Percentiles rank a stretch among this genome's conserved stretches.
phyloP scores from a whole-genome alignment of 2,329 filamentous ascomycete species.

The Penicillium sp. region DNA sequence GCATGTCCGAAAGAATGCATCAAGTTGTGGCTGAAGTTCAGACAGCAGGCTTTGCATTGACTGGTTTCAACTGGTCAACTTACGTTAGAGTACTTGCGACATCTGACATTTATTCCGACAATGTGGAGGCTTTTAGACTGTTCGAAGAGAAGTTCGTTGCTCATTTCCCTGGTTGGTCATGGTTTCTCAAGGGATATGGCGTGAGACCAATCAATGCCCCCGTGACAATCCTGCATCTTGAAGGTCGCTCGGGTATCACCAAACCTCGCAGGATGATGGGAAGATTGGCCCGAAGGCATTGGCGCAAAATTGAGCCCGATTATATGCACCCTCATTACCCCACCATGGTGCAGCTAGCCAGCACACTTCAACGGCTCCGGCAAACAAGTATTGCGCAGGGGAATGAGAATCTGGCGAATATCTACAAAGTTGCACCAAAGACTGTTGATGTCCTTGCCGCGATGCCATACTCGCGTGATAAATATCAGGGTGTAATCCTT shows the following conservation, averaged over 20 bases:
- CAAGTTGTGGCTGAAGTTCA: conserved; percentile 56
- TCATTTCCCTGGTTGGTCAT: conserved; percentile 70
- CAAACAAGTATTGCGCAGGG: conserved; percentile 35
- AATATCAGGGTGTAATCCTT: conserved; percentile 41
- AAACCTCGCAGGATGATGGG: conserved; percentile 30
- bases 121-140: conserved; percentile 60
- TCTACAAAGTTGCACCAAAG: conserved; percentile 33
- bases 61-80: conserved; percentile 76
- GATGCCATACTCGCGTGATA: conserved; percentile 42
- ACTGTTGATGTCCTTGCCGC: conserved; percentile 37
- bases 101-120: conserved; percentile 56
- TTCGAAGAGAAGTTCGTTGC: conserved; percentile 78
- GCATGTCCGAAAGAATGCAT: conserved; percentile 53
- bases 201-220: conserved; percentile 30
- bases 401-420: conserved; percentile 25
- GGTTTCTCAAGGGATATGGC: conserved; percentile 34
- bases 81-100: conserved; percentile 67
- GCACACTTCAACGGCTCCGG: conserved; percentile 39
- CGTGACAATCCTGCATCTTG: conserved; percentile 32
- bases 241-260: conserved; percentile 19
- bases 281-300: conserved; percentile 31
- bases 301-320: conserved; percentile 38
- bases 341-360: conserved; percentile 44
- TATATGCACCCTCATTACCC: conserved; percentile 45
- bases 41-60: conserved; percentile 67